These are phyloP conservation scores for Globisporangium apiculatum DNA, from an alignment of 352 stramenopile species.

Conservation along the genomic window DNA sequence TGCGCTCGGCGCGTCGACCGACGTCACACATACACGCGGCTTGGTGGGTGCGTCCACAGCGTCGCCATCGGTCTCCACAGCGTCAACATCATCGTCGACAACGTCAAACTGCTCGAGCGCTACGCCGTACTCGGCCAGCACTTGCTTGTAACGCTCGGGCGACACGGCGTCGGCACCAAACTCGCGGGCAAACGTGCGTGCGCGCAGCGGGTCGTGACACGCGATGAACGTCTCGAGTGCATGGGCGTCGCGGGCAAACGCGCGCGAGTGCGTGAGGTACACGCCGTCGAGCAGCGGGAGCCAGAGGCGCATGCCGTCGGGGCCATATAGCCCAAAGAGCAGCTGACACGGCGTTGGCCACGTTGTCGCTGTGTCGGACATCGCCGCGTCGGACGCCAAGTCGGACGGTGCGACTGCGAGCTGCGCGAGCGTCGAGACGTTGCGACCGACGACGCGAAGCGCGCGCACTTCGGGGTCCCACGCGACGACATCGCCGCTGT, in stretches of 20 bases:
- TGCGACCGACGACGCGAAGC: constrained; percentile 54
- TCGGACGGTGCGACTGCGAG: constrained; percentile 31
- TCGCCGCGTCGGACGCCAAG: constrained; percentile 15
- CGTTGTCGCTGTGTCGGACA: background rate
- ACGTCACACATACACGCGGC: constrained; percentile 43
- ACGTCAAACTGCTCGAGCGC: constrained; percentile 33
- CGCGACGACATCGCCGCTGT: constrained; percentile 49
- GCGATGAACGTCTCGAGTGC: constrained; percentile 61
- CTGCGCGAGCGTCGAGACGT: constrained; percentile 55
- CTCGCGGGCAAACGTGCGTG: constrained; percentile 77
- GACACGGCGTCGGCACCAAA: constrained; percentile 59
- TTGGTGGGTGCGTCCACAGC: constrained; percentile 16
- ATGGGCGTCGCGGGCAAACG: constrained; percentile 43
- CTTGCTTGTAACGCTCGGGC: constrained; percentile 61
- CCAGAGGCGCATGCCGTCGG: constrained; percentile 68
- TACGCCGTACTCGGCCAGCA: constrained; percentile 69
- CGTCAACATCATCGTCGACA: constrained; percentile 8
- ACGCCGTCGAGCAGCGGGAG: constrained; percentile 75
- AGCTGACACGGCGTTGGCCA: constrained; percentile 62
- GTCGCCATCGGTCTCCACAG: constrained; percentile 15
- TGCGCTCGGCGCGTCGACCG: constrained; percentile 48
- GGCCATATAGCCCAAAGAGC: constrained; percentile 67
- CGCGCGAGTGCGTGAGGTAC: constrained; percentile 45
- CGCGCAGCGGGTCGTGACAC: constrained; percentile 74
- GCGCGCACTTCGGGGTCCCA: constrained; percentile 73